Evolutionary conservation across 495 filamentous ascomycete genomes (phyloP).

Genomic region (Penicillium angulare): DNA sequence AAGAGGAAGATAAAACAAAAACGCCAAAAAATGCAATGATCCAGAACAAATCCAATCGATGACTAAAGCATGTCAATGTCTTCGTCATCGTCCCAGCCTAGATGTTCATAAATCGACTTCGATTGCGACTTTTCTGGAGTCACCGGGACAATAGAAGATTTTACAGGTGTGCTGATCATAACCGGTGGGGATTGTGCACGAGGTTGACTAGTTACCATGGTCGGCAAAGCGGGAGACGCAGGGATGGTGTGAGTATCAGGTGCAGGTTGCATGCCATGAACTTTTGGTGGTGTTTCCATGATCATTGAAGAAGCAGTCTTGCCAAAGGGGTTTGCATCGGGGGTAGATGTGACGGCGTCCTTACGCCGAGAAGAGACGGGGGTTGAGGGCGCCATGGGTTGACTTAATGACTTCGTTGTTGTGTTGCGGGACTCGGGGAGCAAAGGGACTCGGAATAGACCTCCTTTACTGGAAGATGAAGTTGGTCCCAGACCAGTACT

Average conservation of each 20-base stretch:
- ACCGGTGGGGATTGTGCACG: conserved; percentile 14
- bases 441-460: conserved; percentile 38
- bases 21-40: background rate
- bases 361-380: conserved; percentile 33
- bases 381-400: conserved; percentile 29
- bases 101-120: conserved; percentile 62
- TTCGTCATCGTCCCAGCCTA: conserved; percentile 79
- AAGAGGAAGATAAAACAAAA: no score
- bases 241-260: conserved; percentile 11
- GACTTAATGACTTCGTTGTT: background rate
- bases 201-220: conserved; percentile 4
- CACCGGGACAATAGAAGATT: conserved; percentile 28
- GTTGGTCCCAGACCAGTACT: conserved; percentile 4
- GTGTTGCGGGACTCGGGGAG: conserved; percentile 34
- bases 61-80: conserved; percentile 43
- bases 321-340: conserved; percentile 9
- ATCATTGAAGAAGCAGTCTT: conserved; percentile 20
- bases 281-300: conserved; percentile 44
- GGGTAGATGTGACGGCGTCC: conserved; percentile 1
- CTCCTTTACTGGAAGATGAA: conserved; percentile 17
- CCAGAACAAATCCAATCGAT: no score
- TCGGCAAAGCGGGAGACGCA: background rate
- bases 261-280: conserved; percentile 12
- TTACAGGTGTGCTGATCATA: conserved; percentile 24
- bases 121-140: conserved; percentile 43